phyloP scores from a whole-genome alignment of 805 yeast genomes.

The Zygotorulaspora chibaensis region DNA sequence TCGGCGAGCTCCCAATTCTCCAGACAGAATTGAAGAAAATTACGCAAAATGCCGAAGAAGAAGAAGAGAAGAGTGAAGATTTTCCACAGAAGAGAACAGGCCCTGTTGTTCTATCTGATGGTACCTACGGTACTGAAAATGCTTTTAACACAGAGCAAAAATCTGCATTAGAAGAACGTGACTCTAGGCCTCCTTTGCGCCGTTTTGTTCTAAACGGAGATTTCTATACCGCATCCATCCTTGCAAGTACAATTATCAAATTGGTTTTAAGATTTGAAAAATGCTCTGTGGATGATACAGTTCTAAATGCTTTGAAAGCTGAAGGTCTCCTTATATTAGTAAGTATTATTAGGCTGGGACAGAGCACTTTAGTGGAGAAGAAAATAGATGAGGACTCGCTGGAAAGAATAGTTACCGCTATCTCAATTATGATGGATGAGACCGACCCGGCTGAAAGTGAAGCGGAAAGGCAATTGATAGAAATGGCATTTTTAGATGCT shows the following conservation, averaged over 20 bases:
- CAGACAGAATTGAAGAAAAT: conserved; percentile 58
- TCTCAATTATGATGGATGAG: conserved; percentile 62
- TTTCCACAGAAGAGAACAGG: conserved; percentile 41
- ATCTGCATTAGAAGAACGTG: conserved; percentile 46
- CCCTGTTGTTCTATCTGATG: conserved; percentile 94
- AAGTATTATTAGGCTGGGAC: conserved; percentile 84
- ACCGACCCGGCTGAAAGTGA: conserved; percentile 46
- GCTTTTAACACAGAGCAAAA: conserved; percentile 79
- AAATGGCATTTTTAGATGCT: conserved; percentile 76
- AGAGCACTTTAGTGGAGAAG: conserved; percentile 61
- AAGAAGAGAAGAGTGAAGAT: conserved; percentile 22
- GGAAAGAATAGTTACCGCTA: conserved; percentile 89
- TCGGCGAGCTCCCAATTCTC: conserved; percentile 89
- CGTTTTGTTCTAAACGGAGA: conserved; percentile 80
- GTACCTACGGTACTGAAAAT: conserved; percentile 95
- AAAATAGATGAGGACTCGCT: conserved; percentile 93
- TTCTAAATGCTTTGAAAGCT: conserved; percentile 81
- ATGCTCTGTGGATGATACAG: conserved; percentile 48
- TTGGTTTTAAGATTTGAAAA: conserved; percentile 71
- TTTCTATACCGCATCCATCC: conserved; percentile 82
- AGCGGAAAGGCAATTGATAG: conserved; percentile 40
- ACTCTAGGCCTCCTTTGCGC: conserved; percentile 70
- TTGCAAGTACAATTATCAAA: conserved; percentile 85
- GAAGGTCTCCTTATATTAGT: conserved; percentile 93
- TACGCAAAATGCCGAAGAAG: conserved; percentile 36